phyloP scores from a whole-genome alignment of 2,329 filamentous ascomycete genomes.

The Chaetomium globosum region DNA sequence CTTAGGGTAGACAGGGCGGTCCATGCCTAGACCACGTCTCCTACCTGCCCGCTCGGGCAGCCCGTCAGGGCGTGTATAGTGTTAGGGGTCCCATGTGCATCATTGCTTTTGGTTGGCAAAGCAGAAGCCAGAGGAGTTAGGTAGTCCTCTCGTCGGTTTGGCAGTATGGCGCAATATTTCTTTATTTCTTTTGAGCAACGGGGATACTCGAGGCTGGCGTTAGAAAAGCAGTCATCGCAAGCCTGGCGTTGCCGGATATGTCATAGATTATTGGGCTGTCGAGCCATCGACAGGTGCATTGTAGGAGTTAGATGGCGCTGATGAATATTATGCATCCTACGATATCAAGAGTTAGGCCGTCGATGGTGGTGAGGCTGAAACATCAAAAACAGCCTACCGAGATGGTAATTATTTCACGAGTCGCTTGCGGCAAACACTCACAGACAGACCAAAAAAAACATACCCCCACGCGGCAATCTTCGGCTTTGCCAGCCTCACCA shows the following conservation, averaged over 20 bases:
- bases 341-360: no score
- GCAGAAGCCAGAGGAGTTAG: constrained; percentile 53
- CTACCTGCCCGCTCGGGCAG: not conserved
- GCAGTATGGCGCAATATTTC: constrained; percentile 36
- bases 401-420: not conserved
- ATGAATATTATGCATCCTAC: constrained; percentile 4
- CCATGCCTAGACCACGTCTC: constrained; percentile 47
- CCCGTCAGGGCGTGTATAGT: constrained; percentile 4
- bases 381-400: no score
- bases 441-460: not conserved
- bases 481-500: not conserved
- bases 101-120: constrained; percentile 37
- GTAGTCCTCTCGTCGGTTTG: constrained; percentile 49
- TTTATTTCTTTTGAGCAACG: constrained; percentile 34
- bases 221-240: constrained; percentile 29
- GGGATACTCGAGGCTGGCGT: constrained; percentile 28
- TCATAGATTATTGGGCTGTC: constrained; percentile 1
- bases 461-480: not conserved
- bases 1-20: constrained; percentile 51
- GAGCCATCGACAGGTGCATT: constrained; percentile 9
- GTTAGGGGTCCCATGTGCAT: constrained; percentile 23
- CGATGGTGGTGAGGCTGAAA: not conserved
- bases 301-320: constrained; percentile 24
- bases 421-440: not conserved
- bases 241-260: constrained; percentile 22